phyloP scores from a whole-genome alignment of 495 filamentous ascomycete genomes.

The Penicillium paxilli region DNA sequence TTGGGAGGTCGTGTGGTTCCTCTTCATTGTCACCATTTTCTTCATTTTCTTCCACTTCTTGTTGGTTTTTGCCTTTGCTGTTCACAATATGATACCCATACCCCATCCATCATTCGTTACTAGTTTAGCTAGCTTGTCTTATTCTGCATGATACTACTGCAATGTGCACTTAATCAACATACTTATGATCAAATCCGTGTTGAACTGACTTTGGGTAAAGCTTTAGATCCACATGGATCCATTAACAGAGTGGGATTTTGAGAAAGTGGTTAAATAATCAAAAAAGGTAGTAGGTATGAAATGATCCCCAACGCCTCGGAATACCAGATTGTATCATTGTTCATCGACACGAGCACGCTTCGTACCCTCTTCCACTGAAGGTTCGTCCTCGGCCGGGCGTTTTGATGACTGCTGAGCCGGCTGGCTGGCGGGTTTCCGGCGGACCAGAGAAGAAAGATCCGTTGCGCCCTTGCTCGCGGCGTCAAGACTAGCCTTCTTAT shows the following conservation, averaged over 20 bases:
- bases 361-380: slow-evolving; percentile 18
- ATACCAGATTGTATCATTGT: slow-evolving; percentile 8
- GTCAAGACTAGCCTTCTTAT: slow-evolving; percentile 66
- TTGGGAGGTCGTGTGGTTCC: too few relatives aligned
- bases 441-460: slow-evolving; percentile 83
- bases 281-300: background rate
- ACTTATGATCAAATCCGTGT: too few relatives aligned
- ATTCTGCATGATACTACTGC: background rate
- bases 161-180: background rate
- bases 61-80: background rate
- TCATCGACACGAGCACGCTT: slow-evolving; percentile 34
- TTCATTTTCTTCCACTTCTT: background rate
- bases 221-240: background rate
- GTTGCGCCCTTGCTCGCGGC: slow-evolving; percentile 79
- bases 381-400: slow-evolving; percentile 28
- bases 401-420: slow-evolving; percentile 20
- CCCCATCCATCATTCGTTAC: background rate
- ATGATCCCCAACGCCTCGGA: slow-evolving; percentile 1
- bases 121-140: too few relatives aligned
- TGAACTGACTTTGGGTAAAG: too few relatives aligned
- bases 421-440: slow-evolving; percentile 57
- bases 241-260: background rate
- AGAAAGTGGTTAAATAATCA: background rate
- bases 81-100: background rate
- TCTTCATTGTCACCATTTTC: slow-evolving; percentile 3